Evolutionary conservation across 768 basidiomycete species (phyloP).

Genomic region (Rhodotorula graminis): DNA sequence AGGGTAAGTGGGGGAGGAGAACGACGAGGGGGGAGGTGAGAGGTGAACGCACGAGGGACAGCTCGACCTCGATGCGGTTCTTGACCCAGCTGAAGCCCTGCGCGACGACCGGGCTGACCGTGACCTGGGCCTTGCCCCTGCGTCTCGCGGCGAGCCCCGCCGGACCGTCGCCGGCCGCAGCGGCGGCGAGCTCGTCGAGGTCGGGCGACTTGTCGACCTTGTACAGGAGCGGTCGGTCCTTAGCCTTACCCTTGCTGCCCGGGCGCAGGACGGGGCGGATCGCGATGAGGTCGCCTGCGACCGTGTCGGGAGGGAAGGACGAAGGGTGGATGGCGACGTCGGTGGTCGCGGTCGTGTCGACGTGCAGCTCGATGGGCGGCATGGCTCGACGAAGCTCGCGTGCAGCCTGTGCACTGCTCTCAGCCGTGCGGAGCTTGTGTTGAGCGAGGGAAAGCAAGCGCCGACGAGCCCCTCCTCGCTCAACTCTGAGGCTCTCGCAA

Average conservation of each 20-base stretch:
- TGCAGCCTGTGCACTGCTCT: not conserved
- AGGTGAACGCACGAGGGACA: conserved; percentile 58
- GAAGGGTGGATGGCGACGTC: conserved; percentile 21
- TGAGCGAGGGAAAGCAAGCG: not conserved
- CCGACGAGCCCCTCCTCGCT: no score
- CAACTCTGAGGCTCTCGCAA: no score
- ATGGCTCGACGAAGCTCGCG: not conserved
- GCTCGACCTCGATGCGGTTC: conserved; percentile 65
- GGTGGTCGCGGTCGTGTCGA: conserved; percentile 15
- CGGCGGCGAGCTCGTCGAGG: not conserved
- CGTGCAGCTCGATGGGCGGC: conserved; percentile 14
- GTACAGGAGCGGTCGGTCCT: conserved; percentile 28
- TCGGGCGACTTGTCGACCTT: conserved; percentile 15
- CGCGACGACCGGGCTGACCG: conserved; percentile 66
- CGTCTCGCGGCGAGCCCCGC: not conserved
- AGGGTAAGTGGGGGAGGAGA: not conserved
- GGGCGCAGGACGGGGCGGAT: conserved; percentile 17
- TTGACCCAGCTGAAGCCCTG: conserved; percentile 62
- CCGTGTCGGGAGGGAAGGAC: conserved; percentile 5
- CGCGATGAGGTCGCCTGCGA: conserved; percentile 28
- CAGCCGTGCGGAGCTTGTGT: not conserved
- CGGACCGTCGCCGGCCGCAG: not conserved
- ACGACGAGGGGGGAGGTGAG: not conserved
- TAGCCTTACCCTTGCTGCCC: conserved; percentile 19
- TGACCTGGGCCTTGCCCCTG: conserved; percentile 55